phyloP scores from a whole-genome alignment of 805 yeast genomes.

The Metschnikowia cubensis region DNA sequence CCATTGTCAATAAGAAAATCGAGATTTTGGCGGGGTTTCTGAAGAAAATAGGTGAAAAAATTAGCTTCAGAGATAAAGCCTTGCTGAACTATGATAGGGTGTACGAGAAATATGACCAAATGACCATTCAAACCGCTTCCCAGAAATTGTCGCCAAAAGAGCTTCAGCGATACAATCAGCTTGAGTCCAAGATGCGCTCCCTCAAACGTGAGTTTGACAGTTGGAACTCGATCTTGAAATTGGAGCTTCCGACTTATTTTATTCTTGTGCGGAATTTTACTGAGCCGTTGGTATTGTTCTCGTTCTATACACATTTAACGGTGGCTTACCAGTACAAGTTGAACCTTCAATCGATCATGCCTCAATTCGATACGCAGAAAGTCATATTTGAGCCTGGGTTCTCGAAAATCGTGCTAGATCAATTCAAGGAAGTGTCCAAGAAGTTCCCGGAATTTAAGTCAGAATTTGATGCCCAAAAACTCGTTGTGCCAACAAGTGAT shows the following conservation, averaged over 20 bases:
- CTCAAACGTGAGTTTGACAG: slow-evolving; percentile 27
- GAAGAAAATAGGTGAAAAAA: slow-evolving; percentile 23
- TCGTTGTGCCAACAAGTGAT: neutral
- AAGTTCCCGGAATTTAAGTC: neutral
- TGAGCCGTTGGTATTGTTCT: slow-evolving; percentile 26
- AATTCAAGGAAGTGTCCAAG: neutral
- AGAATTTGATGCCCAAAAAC: neutral
- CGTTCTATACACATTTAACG: slow-evolving; percentile 38
- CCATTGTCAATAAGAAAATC: slow-evolving; percentile 15
- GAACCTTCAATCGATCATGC: slow-evolving; percentile 19
- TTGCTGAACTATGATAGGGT: slow-evolving; percentile 38
- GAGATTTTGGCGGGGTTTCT: slow-evolving; percentile 15
- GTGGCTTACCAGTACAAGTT: slow-evolving; percentile 27
- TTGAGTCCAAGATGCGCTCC: slow-evolving; percentile 26
- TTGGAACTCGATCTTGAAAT: slow-evolving; percentile 37
- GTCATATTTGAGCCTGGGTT: neutral
- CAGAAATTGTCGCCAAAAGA: slow-evolving; percentile 28
- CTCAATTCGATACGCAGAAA: slow-evolving; percentile 12
- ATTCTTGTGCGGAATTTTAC: slow-evolving; percentile 27
- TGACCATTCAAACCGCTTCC: slow-evolving; percentile 34
- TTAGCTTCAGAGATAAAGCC: slow-evolving; percentile 29
- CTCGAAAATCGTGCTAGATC: neutral
- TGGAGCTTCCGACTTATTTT: slow-evolving; percentile 46
- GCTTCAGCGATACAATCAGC: slow-evolving; percentile 20
- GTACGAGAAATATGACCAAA: slow-evolving; percentile 24